Evolutionary conservation across 106 monocot species (phyloP).

Genomic region (Platanthera guangdongensis): DNA sequence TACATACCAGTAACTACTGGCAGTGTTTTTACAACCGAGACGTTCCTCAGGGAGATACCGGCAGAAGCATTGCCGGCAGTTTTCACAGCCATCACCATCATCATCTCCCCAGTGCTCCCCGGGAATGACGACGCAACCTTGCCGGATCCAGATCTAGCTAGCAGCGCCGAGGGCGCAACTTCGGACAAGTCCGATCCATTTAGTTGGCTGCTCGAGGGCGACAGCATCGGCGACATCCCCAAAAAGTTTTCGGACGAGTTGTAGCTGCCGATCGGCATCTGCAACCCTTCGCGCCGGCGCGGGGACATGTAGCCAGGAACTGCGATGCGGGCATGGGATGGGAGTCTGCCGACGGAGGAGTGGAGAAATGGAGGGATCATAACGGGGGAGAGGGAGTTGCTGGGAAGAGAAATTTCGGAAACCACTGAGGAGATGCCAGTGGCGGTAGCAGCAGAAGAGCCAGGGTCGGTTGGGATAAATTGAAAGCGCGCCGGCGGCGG

Average conservation of each 20-base stretch:
- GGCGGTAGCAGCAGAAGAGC: neutral
- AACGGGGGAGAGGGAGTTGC: slow-evolving; percentile 66
- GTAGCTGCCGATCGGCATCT: slow-evolving; percentile 49
- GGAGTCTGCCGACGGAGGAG: slow-evolving; percentile 14
- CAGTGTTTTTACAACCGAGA: slow-evolving; percentile 38
- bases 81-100: slow-evolving; percentile 25
- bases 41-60: slow-evolving; percentile 42
- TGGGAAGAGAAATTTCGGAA: slow-evolving; percentile 17
- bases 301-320: slow-evolving; percentile 24
- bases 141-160: slow-evolving; percentile 12
- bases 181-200: slow-evolving; percentile 34
- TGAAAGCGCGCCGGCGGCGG: slow-evolving; percentile 9
- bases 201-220: slow-evolving; percentile 40
- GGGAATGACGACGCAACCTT: slow-evolving; percentile 41
- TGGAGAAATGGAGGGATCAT: slow-evolving; percentile 89
- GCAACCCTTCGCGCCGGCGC: slow-evolving; percentile 14
- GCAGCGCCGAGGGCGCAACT: slow-evolving; percentile 17
- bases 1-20: slow-evolving; percentile 43
- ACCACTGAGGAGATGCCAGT: neutral
- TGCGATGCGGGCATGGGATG: slow-evolving; percentile 3
- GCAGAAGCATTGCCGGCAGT: neutral
- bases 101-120: slow-evolving; percentile 37
- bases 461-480: neutral
- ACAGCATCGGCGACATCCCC: slow-evolving; percentile 27
- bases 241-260: slow-evolving; percentile 44